phyloP scores from a whole-genome alignment of 2,329 filamentous ascomycete genomes.

The Epichloe glyceriae region DNA sequence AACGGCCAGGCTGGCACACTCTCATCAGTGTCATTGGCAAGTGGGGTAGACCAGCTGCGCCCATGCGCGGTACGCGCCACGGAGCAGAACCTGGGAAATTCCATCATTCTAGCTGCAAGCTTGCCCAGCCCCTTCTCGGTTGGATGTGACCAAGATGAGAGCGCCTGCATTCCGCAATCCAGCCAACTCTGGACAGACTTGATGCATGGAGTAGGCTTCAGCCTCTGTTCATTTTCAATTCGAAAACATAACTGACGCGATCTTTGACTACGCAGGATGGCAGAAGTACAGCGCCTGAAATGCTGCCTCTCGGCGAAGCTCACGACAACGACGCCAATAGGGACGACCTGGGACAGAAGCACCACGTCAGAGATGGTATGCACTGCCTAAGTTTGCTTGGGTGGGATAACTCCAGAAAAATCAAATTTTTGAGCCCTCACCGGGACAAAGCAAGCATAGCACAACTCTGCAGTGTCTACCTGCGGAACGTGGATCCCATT shows the following conservation, averaged over 20 bases:
- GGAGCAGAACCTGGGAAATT: background rate
- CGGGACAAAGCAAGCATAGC: background rate
- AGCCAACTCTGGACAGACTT: background rate
- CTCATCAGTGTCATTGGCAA: background rate
- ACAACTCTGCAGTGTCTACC: conserved; percentile 5
- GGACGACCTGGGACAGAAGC: background rate
- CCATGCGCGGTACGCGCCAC: background rate
- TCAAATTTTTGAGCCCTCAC: background rate
- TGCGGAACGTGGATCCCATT: conserved; percentile 8
- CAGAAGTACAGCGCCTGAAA: background rate
- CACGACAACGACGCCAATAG: background rate
- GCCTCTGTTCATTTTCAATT: too few relatives aligned
- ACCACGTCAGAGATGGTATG: background rate
- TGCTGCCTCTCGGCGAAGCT: background rate
- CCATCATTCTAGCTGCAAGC: background rate
- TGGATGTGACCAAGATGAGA: background rate
- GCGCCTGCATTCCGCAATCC: background rate
- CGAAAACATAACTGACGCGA: background rate
- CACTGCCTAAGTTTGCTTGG: background rate
- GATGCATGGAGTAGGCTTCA: background rate
- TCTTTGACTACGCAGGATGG: background rate
- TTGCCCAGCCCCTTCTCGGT: background rate
- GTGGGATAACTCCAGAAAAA: background rate
- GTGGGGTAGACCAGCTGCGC: background rate
- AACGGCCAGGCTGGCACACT: background rate